Percentiles rank a stretch among this genome's conserved stretches.
phyloP scores from a whole-genome alignment of 495 filamentous ascomycete genomes.

The Hypoxylon crocopeplum region DNA sequence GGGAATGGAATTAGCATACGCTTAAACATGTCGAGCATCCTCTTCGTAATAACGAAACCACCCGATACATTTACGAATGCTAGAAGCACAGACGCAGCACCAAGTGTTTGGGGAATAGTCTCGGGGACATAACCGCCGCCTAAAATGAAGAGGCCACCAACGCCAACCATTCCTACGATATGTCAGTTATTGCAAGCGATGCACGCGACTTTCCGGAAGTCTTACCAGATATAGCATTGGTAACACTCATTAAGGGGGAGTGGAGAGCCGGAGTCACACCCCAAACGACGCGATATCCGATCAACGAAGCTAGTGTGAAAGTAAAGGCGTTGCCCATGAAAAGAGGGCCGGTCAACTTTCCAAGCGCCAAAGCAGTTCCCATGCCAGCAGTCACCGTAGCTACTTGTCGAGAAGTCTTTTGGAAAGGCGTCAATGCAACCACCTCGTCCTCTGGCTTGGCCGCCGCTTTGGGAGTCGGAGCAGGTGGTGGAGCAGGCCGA shows the following conservation, averaged over 20 bases:
- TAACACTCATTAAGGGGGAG: conserved; percentile 84
- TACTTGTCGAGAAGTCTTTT: conserved; percentile 75
- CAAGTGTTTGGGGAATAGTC: conserved; percentile 76
- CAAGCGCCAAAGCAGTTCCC: conserved; percentile 72
- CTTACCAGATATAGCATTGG: conserved; percentile 79
- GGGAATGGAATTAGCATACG: conserved; percentile 44
- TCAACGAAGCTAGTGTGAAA: conserved; percentile 76
- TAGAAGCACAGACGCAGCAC: conserved; percentile 77
- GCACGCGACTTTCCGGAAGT: not conserved
- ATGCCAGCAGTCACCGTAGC: conserved; percentile 72
- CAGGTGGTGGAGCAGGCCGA: conserved; percentile 71
- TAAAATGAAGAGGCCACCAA: conserved; percentile 83
- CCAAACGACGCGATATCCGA: conserved; percentile 84
- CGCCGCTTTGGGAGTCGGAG: conserved; percentile 59
- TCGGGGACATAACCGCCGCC: conserved; percentile 75
- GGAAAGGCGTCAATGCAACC: conserved; percentile 75
- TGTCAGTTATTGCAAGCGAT: conserved; percentile 37
- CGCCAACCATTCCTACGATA: conserved; percentile 69
- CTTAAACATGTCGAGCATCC: conserved; percentile 93
- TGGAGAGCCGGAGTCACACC: conserved; percentile 78
- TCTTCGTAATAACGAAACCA: conserved; percentile 83
- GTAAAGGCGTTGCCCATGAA: conserved; percentile 86
- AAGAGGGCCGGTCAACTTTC: conserved; percentile 75
- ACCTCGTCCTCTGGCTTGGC: conserved; percentile 61
- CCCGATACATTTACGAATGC: conserved; percentile 84